Percentiles rank a stretch among this genome's conserved stretches.
Evolutionary conservation across 768 basidiomycete species (phyloP).

Genomic region (Suillus cothurnatus): DNA sequence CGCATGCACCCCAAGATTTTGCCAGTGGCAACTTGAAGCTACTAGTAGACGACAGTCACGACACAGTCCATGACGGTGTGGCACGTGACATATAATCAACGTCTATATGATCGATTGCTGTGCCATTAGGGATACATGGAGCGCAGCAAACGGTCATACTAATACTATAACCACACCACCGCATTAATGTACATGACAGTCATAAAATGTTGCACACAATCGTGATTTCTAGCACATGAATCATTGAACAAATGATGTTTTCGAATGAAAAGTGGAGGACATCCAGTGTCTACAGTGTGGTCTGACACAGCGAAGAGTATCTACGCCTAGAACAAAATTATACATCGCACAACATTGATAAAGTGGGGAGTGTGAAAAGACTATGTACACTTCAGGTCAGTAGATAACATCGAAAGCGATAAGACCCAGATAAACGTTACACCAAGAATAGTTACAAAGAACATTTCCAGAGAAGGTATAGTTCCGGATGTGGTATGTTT

Average conservation of each 20-base stretch:
- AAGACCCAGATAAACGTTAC: constrained; percentile 1
- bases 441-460: constrained; percentile 2
- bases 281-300: not conserved
- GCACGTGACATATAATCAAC: too few species aligned
- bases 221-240: not conserved
- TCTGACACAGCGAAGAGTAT: not conserved
- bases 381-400: constrained; percentile 1
- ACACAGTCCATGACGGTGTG: too few species aligned
- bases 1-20: too few species aligned
- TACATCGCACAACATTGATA: not conserved
- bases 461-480: constrained; percentile 3
- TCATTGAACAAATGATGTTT: not conserved
- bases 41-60: too few species aligned
- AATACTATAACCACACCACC: not conserved
- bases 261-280: not conserved
- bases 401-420: not conserved
- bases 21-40: too few species aligned
- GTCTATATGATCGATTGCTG: too few species aligned
- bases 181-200: not conserved
- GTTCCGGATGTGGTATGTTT: not conserved
- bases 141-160: too few species aligned
- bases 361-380: not conserved
- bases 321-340: not conserved
- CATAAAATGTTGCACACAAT: not conserved
- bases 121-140: too few species aligned